Evolutionary conservation across 257 asterid genomes (phyloP), one percentile per base, ranked within the genome.

Genomic region (Gentiana dahurica): DNA sequence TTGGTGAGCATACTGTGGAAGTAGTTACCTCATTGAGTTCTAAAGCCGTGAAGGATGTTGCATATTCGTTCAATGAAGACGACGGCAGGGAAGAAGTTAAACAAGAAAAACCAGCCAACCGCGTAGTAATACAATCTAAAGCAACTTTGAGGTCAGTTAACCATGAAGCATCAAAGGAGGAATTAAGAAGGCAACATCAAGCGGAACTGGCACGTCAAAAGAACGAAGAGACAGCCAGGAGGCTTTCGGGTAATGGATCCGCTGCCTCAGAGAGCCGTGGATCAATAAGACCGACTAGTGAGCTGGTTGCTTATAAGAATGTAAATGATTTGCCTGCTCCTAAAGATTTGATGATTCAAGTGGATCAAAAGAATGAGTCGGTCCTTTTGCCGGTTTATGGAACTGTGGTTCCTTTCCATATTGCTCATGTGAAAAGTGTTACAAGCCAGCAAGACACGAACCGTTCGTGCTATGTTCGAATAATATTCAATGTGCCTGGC

Each of bases 361-460:
- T 60, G 37, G 65, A 60, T 34, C 65, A 60, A 48, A 60, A 60
- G 65, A 50, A 15, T 24, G 65, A 60, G 48, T 36, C 56, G 24
- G 38, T 60, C 38, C 65, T 60, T 57, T 50, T 60, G 37, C 65
- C 65, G 15, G 50, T 50, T 10, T 53, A 60, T 50, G 65, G 65
- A 50, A 50, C 47, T 13, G 15, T 60, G 57, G 65, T 60, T 33
- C 65, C 65, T 50, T 60, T 60, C 32, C 65, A 60, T 7, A 32
- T 60, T 1, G 55, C 65, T 13, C 54, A 49, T 50, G 65, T 60
- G 48, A 60, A 60, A 36, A 60, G 49, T 48, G 65, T 60, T 5
- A 49, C 65, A n/a, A 60, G 55, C 57, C 65, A 51, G 65, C 65
- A 60, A 36, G 65, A 60, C 39, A 36, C 65, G 9, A 60, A 38